Conservation (phyloP, 371 early-diverging fungal genomes). For the Vittaforma corneae region DNA sequence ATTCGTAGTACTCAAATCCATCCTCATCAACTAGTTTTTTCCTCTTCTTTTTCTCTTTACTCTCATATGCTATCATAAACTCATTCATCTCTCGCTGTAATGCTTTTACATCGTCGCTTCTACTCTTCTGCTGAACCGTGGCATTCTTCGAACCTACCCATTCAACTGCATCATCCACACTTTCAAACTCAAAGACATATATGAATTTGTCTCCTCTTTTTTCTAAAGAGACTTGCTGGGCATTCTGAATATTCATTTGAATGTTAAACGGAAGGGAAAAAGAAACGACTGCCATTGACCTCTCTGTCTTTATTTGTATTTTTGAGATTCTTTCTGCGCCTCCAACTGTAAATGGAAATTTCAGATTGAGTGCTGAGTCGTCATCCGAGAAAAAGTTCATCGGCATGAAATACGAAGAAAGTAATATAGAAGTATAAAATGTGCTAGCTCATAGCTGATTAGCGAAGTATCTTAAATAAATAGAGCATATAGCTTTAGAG, state of each 20-base stretch:
- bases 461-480: no score
- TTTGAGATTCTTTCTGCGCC: neutral
- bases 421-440: no score
- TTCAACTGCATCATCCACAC: conserved; percentile 29
- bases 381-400: no score
- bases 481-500: no score
- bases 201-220: conserved; percentile 7
- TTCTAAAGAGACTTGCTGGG: neutral
- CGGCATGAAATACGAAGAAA: no score
- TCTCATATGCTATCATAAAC: conserved; percentile 29
- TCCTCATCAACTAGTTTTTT: conserved; percentile 26
- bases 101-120: conserved; percentile 2
- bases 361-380: conserved; percentile 11
- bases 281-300: conserved; percentile 25
- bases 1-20: conserved; percentile 35
- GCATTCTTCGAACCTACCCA: conserved; percentile 9
- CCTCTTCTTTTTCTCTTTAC: conserved; percentile 22
- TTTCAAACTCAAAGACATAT: conserved; percentile 34
- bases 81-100: conserved; percentile 31
- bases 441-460: no score
- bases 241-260: conserved; percentile 9
- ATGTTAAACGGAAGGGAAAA: conserved; percentile 24
- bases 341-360: conserved; percentile 31
- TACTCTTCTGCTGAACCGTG: neutral
- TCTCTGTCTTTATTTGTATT: conserved; percentile 21